Base-by-base conservation (phyloP, 2,329 filamentous ascomycete species). In the Cryphonectria radicalis region DNA sequence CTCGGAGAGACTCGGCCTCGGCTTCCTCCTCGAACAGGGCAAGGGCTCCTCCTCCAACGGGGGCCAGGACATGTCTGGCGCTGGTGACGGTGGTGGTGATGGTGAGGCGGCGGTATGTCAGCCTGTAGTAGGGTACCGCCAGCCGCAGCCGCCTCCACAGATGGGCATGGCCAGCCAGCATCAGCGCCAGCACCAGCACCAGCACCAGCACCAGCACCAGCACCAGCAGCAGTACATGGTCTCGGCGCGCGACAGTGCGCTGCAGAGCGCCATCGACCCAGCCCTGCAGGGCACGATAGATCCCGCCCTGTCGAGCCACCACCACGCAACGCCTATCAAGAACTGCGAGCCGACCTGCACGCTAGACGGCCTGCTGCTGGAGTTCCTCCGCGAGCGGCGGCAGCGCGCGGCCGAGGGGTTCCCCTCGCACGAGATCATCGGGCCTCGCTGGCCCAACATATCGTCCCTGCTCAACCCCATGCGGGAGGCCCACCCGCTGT, bases 371-470 rank as follows among this genome's bases (percentile, higher is more conserved):
- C 87, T 97, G n/a, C 86, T 97, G 62, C 86, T 95, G 35, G 91
- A 95, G 78, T 97, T 96, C 77, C 86, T 96, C 40, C 85, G 88
- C 37, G 89, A 93, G 76, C 88, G 92, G 46, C 88, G 86, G 53
- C 87, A 91, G 76, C 89, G 90, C 64, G 87, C 90, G 1, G 87
- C 87, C 1, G 87, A 92, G 72, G 92, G 93, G 5, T 85, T 90
- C 0, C 83, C 91, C 0, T 81, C 86, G 11, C 85, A 89, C 57
- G 88, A 92, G 62, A 87, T 95, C 11, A 86, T 93, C 10, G 93
- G 93, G 0, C 93, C 94, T 0, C 85, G 88, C 19, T 95, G 97
- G 77, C 94, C 94, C 1, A 93, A 91, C 70, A 92, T 97, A 70
- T 91, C 91, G 0, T 92, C 92, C 0, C 86, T 97, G 5, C 87